A percentile compares a stretch with the other conserved stretches of the same genome.
Evolutionary conservation across 2,329 filamentous ascomycete species (phyloP).

Genomic region (Ascomycota sp.): DNA sequence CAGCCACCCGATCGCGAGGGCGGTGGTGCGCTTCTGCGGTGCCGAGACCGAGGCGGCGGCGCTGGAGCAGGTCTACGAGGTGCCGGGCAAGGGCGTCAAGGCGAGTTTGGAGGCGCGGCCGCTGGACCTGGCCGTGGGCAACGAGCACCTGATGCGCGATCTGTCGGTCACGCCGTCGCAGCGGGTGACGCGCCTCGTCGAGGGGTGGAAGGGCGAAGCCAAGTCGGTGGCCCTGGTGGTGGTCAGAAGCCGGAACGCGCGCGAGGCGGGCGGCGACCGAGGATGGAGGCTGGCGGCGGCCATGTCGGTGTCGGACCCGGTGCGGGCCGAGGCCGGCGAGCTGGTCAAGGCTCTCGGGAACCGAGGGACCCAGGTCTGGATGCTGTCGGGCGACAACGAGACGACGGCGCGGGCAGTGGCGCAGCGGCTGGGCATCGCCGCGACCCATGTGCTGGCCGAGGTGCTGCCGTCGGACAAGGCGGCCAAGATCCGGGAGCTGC

Average conservation of each 20-base stretch:
- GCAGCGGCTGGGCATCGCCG: conserved; percentile 47
- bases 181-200: conserved; percentile 15
- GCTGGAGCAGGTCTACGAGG: conserved; percentile 32
- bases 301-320: conserved; percentile 59
- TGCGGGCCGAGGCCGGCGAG: conserved; percentile 46
- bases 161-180: conserved; percentile 18
- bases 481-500: conserved; percentile 42
- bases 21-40: conserved; percentile 40
- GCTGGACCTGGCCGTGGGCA: conserved; percentile 42
- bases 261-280: conserved; percentile 10
- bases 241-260: too few relatives aligned
- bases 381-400: conserved; percentile 82
- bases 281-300: conserved; percentile 34
- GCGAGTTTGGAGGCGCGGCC: conserved; percentile 22
- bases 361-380: conserved; percentile 55
- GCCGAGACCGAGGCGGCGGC: conserved; percentile 10
- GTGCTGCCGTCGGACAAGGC: conserved; percentile 71
- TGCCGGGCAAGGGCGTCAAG: conserved; percentile 48
- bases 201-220: conserved; percentile 37
- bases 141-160: conserved; percentile 43
- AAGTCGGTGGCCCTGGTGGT: conserved; percentile 42
- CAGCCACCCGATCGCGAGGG: conserved; percentile 52
- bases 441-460: conserved; percentile 58
- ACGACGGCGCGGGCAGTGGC: conserved; percentile 67
- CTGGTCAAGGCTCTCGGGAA: conserved; percentile 43